Evolutionary conservation across 2,329 filamentous ascomycete genomes (phyloP).

Genomic region (Beauveria asiatica): DNA sequence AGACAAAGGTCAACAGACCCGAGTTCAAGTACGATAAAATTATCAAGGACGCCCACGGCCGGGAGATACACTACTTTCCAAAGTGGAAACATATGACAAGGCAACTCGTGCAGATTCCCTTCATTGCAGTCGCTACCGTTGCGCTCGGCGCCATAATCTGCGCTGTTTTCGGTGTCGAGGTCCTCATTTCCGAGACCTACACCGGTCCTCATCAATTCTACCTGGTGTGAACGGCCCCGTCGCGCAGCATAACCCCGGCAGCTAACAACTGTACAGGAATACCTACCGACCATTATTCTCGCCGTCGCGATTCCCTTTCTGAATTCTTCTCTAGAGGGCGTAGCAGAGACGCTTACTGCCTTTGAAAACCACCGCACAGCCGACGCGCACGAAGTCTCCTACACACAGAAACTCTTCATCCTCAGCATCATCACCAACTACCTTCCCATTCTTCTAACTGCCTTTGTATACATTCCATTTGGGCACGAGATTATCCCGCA

Average conservation of each 20-base stretch:
- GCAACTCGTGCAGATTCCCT: conserved; percentile 62
- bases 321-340: conserved; percentile 50
- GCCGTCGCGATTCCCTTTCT: conserved; percentile 60
- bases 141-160: conserved; percentile 59
- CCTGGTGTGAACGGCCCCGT: conserved; percentile 36
- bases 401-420: conserved; percentile 67
- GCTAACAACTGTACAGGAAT: conserved; percentile 41
- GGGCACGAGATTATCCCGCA: conserved; percentile 59
- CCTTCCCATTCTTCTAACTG: conserved; percentile 65
- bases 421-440: conserved; percentile 78
- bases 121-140: conserved; percentile 49
- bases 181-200: conserved; percentile 68
- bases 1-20: conserved; percentile 55
- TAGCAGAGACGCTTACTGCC: conserved; percentile 55
- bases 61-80: conserved; percentile 53
- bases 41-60: conserved; percentile 54
- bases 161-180: conserved; percentile 62
- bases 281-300: conserved; percentile 62
- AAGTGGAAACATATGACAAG: conserved; percentile 54
- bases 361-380: conserved; percentile 71
- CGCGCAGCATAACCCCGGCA: not conserved
- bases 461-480: conserved; percentile 73
- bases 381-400: conserved; percentile 57
- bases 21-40: conserved; percentile 57
- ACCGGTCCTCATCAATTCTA: conserved; percentile 58